These are phyloP conservation scores for Starmerella powellii DNA, from an alignment of 805 yeast species.

Conservation along the genomic window DNA sequence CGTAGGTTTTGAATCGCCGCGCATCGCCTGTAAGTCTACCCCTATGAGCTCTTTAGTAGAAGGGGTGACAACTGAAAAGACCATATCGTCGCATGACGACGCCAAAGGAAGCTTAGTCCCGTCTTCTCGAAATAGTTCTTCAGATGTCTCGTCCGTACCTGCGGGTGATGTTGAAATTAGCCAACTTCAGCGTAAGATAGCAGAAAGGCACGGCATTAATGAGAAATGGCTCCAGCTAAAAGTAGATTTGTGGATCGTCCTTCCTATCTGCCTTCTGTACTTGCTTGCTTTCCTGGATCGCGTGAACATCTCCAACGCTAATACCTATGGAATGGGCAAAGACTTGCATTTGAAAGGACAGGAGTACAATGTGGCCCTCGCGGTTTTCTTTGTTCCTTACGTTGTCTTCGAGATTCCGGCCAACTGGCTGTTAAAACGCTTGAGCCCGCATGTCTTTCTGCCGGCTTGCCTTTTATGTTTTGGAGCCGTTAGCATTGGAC, in stretches of 20 bases:
- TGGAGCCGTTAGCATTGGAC: conserved; percentile 51
- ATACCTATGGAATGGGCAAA: conserved; percentile 51
- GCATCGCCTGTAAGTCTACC: too few relatives aligned
- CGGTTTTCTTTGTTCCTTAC: conserved; percentile 63
- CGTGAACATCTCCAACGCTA: conserved; percentile 73
- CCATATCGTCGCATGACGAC: too few relatives aligned
- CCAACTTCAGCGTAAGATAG: background rate
- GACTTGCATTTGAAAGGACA: conserved; percentile 45
- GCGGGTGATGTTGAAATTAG: background rate
- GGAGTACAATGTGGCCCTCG: conserved; percentile 53
- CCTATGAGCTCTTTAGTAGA: too few relatives aligned
- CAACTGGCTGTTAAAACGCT: conserved; percentile 45
- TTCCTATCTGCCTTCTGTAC: conserved; percentile 64
- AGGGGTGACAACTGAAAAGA: too few relatives aligned
- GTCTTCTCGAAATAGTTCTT: background rate
- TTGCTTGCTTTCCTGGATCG: conserved; percentile 69
- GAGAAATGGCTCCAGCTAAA: conserved; percentile 49
- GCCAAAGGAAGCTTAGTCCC: too few relatives aligned
- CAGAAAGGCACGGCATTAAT: conserved; percentile 35
- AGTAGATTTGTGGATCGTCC: conserved; percentile 56
- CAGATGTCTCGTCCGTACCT: too few relatives aligned
- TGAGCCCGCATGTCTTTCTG: conserved; percentile 57
- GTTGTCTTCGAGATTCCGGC: conserved; percentile 51
- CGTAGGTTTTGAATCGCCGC: too few relatives aligned
- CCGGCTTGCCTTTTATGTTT: conserved; percentile 47